Percentiles rank a stretch among this genome's conserved stretches.
These are phyloP conservation scores for Zygosaccharomyces sapae DNA, from an alignment of 1,139 yeast genomes.

Conservation along the genomic window DNA sequence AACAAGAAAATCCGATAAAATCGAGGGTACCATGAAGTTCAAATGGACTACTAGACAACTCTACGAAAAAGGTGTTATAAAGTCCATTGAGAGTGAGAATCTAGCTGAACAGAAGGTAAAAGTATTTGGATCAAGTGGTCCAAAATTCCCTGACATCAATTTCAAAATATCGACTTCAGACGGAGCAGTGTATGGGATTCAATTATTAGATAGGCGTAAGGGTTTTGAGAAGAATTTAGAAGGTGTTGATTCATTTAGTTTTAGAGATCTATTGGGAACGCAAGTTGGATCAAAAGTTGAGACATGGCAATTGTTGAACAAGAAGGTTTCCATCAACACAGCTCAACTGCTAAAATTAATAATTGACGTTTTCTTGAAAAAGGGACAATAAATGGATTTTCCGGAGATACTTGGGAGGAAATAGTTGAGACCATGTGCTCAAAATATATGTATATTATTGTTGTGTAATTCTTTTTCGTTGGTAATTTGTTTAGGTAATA, in stretches of 20 bases:
- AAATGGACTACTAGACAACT: slow-evolving; percentile 75
- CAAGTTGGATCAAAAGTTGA: slow-evolving; percentile 25
- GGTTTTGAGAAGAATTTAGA: slow-evolving; percentile 25
- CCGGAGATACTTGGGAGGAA: not conserved
- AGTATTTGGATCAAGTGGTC: slow-evolving; percentile 43
- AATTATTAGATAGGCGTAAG: slow-evolving; percentile 30
- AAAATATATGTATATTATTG: not conserved
- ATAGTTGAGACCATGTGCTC: not conserved
- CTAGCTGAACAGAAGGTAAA: slow-evolving; percentile 41
- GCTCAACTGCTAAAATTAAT: slow-evolving; percentile 24
- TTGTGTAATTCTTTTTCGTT: not conserved
- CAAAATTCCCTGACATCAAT: slow-evolving; percentile 61
- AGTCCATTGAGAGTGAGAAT: slow-evolving; percentile 51
- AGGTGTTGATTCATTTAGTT: slow-evolving; percentile 27
- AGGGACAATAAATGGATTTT: slow-evolving; percentile 2
- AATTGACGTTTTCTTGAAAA: slow-evolving; percentile 22
- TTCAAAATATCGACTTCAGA: slow-evolving; percentile 65
- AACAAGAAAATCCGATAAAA: slow-evolving; percentile 17
- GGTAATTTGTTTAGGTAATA: not conserved
- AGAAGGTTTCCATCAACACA: slow-evolving; percentile 25
- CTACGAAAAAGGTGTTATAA: slow-evolving; percentile 65
- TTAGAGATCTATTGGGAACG: slow-evolving; percentile 23
- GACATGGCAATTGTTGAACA: slow-evolving; percentile 21
- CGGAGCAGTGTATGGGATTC: slow-evolving; percentile 38
- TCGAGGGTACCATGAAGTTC: slow-evolving; percentile 24